Conservation (phyloP, 2,329 filamentous ascomycete genomes). For the Fusarium sp. region DNA sequence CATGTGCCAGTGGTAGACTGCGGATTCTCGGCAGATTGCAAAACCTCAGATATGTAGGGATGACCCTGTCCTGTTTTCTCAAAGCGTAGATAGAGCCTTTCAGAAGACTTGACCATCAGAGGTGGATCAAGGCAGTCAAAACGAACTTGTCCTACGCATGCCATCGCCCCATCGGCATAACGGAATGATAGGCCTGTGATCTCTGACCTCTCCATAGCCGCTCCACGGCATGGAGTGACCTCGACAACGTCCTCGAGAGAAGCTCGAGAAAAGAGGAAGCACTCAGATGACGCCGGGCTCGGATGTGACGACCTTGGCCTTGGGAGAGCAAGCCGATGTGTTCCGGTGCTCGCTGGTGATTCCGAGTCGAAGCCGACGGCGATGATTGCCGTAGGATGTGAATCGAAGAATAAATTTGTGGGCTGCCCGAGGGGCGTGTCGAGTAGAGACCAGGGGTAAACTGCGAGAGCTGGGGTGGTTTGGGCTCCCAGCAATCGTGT, state of each 20-base stretch:
- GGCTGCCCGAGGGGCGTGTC: not conserved
- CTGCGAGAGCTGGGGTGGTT: not conserved
- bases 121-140: not conserved
- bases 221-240: not conserved
- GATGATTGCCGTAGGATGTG: not conserved
- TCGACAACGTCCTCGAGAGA: not conserved
- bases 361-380: not conserved
- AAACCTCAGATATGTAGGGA: not conserved
- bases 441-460: not conserved
- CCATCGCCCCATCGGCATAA: not conserved
- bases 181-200: not conserved
- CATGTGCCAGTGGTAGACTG: not conserved
- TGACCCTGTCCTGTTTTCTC: not conserved
- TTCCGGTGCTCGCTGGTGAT: not conserved
- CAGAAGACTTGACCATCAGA: not conserved
- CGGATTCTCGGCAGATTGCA: not conserved
- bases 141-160: not conserved
- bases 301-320: not conserved
- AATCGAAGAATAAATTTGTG: not conserved
- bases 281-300: not conserved
- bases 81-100: not conserved
- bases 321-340: not conserved
- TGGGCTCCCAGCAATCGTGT: not conserved
- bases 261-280: not conserved
- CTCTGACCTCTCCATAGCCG: not conserved